Base-by-base conservation (phyloP, 1,284 basidiomycete genomes). In the Salmacisia buchloeana region DNA sequence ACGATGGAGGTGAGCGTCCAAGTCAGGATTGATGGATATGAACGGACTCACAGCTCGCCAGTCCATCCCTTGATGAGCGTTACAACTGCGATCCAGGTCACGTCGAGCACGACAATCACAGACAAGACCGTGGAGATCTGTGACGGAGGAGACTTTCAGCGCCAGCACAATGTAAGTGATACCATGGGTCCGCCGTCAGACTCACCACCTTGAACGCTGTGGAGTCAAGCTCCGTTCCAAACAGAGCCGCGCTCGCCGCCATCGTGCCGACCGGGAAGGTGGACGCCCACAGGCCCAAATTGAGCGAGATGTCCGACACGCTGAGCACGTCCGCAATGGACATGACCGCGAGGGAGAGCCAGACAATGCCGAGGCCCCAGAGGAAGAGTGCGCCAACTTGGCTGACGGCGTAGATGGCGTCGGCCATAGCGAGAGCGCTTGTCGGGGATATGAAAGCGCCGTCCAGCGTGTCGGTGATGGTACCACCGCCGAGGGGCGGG, bases 351-450 rank as follows among this genome's bases (percentile, higher is more conserved):
- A 83, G 69, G 13, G 73, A 58, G 41, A 83, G 80, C 82, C 82
- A 83, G 38, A 81, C 75, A 9, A 83, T 60, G 0, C 79, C 82
- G 29, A 83, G 69, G 0, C 83, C 83, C 82, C 82, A 84, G 18
- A 83, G 69, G 29, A 81, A 68, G 3, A 83, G 68, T 6, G 78
- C 80, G 2, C 80, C 67, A 7, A 69, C 52, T 2, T 73, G 56
- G 9, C 65, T 63, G 43, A 63, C 61, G 1, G 62, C 73, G 49
- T 71, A 70, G 7, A 77, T 59, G 12, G 70, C 70, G 2, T 65
- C 59, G n/a, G 71, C 71, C 64, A 78, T 70, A 23, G 66, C 35
- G 10, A 58, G 60, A 2, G 70, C 67, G 2, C 66, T 63, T 9
- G 68, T 59, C 0, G 62, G n/a, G 35, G 66, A 61, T 21, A 64